Conservation (phyloP, 1,284 basidiomycete genomes). For the Boletellus deceptivus region DNA sequence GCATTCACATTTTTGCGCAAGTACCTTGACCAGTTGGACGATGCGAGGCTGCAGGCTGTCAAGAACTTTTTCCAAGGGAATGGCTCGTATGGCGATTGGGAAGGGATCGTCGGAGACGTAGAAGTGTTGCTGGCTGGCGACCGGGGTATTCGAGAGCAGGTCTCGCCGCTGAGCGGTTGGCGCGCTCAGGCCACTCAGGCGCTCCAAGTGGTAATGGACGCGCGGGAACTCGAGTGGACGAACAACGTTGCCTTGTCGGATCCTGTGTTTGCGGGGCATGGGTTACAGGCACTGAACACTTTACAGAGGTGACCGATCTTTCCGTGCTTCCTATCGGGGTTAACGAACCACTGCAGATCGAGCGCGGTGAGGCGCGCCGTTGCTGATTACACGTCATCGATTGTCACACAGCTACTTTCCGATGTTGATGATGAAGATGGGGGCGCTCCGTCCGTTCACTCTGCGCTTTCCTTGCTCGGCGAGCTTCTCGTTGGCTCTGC, state of each 20-base stretch:
- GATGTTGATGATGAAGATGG: slow-evolving; percentile 5
- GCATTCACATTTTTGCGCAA: slow-evolving; percentile 22
- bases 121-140: slow-evolving; percentile 4
- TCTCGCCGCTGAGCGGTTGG: slow-evolving; percentile 13
- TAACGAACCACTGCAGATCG: slow-evolving; percentile 19
- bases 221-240: slow-evolving; percentile 46
- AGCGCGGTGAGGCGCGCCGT: slow-evolving; percentile 16
- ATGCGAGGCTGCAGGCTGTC: slow-evolving; percentile 9
- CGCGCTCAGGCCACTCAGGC: slow-evolving; percentile 19
- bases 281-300: slow-evolving; percentile 39
- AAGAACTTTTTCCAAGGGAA: slow-evolving; percentile 20
- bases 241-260: slow-evolving; percentile 40
- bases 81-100: slow-evolving; percentile 12
- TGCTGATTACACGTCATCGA: slow-evolving; percentile 24
- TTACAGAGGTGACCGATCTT: slow-evolving; percentile 40
- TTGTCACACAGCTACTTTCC: slow-evolving; percentile 11
- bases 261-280: slow-evolving; percentile 34
- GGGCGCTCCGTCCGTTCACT: slow-evolving; percentile 28
- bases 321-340: background rate
- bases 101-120: slow-evolving; percentile 12
- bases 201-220: slow-evolving; percentile 41
- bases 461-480: slow-evolving; percentile 15
- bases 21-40: slow-evolving; percentile 24
- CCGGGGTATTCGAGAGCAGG: background rate
- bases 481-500: slow-evolving; percentile 47